Evolutionary conservation across 2,329 filamentous ascomycete genomes (phyloP), one percentile per base, ranked within the genome.

Genomic region (Arthrobotrys sphaeroides): DNA sequence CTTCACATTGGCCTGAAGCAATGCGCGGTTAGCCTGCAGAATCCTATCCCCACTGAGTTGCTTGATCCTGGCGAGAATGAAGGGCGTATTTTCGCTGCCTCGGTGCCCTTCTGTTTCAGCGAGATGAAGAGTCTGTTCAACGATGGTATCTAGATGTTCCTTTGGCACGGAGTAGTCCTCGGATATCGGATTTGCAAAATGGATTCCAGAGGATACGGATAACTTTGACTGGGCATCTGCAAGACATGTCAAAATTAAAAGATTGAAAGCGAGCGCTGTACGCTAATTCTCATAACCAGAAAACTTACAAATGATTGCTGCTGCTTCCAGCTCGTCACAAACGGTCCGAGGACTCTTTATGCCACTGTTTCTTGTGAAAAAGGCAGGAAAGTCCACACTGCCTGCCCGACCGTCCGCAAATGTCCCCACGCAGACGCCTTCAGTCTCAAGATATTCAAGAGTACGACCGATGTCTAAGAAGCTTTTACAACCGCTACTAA

Each of bases 401-500:
- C 89, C 90, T 22, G 84, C 83, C 43, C 92, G 87, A 0, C 31
- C 31, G 31, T 33, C 31, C 12, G 93, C 90, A 84, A 98, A 98
- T 1, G 95, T 97, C 2, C 89, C 91, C 0, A 97, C 93, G 38
- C 90, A 87, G 22, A 92, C 93, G 2, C 85, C 85, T 77, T 90
- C 86, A 0, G 89, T 91, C 80, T 91, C 89, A 2, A 91, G 84
- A 79, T 90, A 55, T 84, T 99, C 95, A 2, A 99, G 86, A 0
- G 95, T 98, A 61, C 92, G 87, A 1, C 91, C 90, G 73, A 97
- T 93, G 81, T 98, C 95, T 40, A 98, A 85, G 82, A 98, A 98
- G 77, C 94, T 95, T 84, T 99, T 99, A 84, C 93, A 95, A 13
- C 95, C 95, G 78, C 91, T 92, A 82, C 90, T 91, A 62, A 98